A percentile compares a stretch with the other conserved stretches of the same genome.
phyloP scores from a whole-genome alignment of 2,329 filamentous ascomycete species.

The Alternaria rosae region DNA sequence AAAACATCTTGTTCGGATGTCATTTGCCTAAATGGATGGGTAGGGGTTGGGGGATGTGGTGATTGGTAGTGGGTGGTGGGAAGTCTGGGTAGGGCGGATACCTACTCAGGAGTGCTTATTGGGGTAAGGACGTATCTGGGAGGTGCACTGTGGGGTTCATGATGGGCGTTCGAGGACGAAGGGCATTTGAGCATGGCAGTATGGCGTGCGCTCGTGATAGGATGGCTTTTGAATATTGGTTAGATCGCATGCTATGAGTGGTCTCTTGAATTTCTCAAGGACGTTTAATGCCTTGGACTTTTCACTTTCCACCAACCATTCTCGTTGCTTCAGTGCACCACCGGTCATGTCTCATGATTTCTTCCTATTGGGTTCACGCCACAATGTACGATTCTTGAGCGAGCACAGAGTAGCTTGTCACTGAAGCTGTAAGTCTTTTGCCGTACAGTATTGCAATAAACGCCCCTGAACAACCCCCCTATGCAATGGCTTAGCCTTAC shows the following conservation, averaged over 20 bases:
- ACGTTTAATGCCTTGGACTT: not conserved
- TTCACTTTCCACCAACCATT: not conserved
- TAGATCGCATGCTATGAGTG: not conserved
- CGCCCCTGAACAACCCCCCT: conserved; percentile 13
- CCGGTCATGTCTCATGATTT: not conserved
- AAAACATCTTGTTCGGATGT: conserved; percentile 6
- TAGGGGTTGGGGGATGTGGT: not conserved
- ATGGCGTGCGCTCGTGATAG: conserved; percentile 1
- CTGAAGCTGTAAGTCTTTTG: not conserved
- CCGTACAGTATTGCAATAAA: not conserved
- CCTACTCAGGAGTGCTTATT: not conserved
- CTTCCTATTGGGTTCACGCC: conserved; percentile 1
- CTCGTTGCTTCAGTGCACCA: conserved; percentile 7
- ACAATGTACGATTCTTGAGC: not conserved
- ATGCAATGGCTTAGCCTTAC: conserved; percentile 8
- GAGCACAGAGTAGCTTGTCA: conserved; percentile 6
- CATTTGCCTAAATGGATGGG: conserved; percentile 32
- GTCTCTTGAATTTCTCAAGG: not conserved
- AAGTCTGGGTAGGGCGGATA: not conserved
- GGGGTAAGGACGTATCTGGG: not conserved
- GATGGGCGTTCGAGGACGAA: not conserved
- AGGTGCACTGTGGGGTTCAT: not conserved
- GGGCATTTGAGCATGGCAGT: not conserved
- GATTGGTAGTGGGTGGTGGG: not conserved
- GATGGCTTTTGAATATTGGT: conserved; percentile 9